A percentile compares a stretch with the other conserved stretches of the same genome.
Conservation (phyloP, 306 rosid species). For the Astragalus membranaceus region DNA sequence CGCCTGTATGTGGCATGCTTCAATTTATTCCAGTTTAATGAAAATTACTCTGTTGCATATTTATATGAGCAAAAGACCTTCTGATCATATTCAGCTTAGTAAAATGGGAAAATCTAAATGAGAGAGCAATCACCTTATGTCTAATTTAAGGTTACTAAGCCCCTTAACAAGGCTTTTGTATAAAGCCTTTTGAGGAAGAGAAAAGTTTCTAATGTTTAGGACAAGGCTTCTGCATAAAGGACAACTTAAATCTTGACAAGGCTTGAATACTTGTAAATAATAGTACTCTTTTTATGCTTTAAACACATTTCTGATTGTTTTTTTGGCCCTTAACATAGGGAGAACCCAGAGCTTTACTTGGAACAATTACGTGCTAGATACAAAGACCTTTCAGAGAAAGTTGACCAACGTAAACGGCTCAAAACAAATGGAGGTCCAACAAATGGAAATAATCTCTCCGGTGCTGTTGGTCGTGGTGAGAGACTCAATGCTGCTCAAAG, state of each 20-base stretch:
- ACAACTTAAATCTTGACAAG: slow-evolving; percentile 8
- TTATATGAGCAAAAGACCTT: neutral
- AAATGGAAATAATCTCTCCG: slow-evolving; percentile 28
- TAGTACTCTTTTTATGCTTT: slow-evolving; percentile 7
- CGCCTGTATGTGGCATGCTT: slow-evolving; percentile 50
- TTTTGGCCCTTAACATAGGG: slow-evolving; percentile 33
- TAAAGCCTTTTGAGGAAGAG: neutral
- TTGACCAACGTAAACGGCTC: slow-evolving; percentile 33
- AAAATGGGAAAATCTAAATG: neutral
- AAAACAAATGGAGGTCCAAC: slow-evolving; percentile 32
- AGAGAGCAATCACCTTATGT: neutral
- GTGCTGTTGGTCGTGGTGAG: slow-evolving; percentile 71
- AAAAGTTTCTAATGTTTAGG: neutral
- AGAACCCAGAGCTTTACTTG: slow-evolving; percentile 79
- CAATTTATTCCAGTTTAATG: neutral
- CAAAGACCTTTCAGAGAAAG: slow-evolving; percentile 62
- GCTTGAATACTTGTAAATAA: slow-evolving; percentile 6
- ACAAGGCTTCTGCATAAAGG: slow-evolving; percentile 3
- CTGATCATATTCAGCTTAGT: neutral
- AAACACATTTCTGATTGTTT: neutral
- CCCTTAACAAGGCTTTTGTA: neutral
- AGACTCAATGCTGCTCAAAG: slow-evolving; percentile 88
- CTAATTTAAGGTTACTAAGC: neutral
- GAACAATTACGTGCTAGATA: slow-evolving; percentile 69
- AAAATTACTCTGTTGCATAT: neutral